A percentile compares a stretch with the other conserved stretches of the same genome.
These are phyloP conservation scores for Rubia yunnanensis DNA, from an alignment of 257 asterid genomes.

Conservation along the genomic window DNA sequence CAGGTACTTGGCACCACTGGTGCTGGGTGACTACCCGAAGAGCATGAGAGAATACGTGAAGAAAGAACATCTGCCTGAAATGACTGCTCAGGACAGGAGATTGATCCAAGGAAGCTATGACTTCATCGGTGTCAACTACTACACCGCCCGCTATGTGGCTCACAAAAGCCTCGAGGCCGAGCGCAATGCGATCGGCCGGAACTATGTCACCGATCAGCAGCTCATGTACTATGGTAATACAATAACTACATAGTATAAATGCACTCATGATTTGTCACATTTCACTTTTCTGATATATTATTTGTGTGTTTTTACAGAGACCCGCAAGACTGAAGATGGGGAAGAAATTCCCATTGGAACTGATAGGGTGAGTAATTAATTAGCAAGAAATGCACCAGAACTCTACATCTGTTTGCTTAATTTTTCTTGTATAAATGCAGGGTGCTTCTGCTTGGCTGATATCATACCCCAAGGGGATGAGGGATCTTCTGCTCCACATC, in stretches of 20 bases:
- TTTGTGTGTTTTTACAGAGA: neutral
- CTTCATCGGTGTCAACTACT: conserved; percentile 9
- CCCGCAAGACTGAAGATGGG: neutral
- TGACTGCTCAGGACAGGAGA: neutral
- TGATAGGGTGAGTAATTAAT: neutral
- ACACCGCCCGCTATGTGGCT: neutral
- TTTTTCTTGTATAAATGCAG: neutral
- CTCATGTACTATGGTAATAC: neutral
- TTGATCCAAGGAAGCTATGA: neutral
- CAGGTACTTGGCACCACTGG: conserved; percentile 7
- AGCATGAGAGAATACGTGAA: conserved; percentile 7
- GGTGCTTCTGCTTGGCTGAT: conserved; percentile 7
- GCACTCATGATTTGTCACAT: too few relatives aligned
- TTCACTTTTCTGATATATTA: too few relatives aligned
- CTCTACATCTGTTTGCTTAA: neutral
- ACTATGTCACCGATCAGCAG: neutral
- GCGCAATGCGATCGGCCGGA: neutral
- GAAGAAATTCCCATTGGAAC: neutral
- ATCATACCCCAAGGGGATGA: conserved; percentile 4
- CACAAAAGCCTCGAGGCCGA: neutral
- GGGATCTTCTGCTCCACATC: conserved; percentile 15
- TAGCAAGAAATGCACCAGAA: neutral
- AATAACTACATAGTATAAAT: too few relatives aligned
- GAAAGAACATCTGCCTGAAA: neutral
- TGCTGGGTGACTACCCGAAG: conserved; percentile 1